Evolutionary conservation across 2,329 filamentous ascomycete genomes (phyloP).

Genomic region (Cordyceps pruinosa): DNA sequence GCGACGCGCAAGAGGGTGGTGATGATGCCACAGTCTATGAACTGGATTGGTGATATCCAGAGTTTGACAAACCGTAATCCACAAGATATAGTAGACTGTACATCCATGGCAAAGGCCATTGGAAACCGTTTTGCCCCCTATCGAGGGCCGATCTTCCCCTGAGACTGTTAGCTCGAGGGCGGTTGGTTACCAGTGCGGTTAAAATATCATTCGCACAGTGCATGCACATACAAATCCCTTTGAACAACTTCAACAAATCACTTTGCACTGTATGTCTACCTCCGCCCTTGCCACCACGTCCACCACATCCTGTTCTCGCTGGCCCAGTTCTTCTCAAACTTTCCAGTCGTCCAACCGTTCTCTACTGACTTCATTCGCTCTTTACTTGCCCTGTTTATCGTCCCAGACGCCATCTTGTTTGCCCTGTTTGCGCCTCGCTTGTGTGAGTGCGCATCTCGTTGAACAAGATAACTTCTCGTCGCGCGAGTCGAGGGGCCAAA

Average conservation of each 20-base stretch:
- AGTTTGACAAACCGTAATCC: no score
- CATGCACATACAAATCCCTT: not conserved
- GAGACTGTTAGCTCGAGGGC: not conserved
- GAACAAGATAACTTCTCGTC: slow-evolving; percentile 11
- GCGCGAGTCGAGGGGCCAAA: slow-evolving; percentile 11
- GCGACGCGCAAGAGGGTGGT: no score
- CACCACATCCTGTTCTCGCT: not conserved
- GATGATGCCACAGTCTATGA: no score
- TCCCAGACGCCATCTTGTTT: slow-evolving; percentile 3
- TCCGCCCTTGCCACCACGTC: not conserved
- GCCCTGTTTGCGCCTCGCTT: slow-evolving; percentile 12
- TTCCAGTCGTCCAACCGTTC: not conserved
- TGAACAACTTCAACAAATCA: not conserved
- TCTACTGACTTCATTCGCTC: not conserved
- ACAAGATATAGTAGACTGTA: no score
- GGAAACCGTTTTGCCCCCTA: no score
- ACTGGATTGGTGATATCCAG: no score
- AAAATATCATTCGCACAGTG: not conserved
- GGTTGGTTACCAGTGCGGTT: not conserved
- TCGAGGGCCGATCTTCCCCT: slow-evolving; percentile 9
- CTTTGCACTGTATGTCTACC: not conserved
- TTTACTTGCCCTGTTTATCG: not conserved
- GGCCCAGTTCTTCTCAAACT: not conserved
- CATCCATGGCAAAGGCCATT: no score
- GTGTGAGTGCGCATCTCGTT: slow-evolving; percentile 12